A percentile compares a stretch with the other conserved stretches of the same genome.
Evolutionary conservation across 345 rosid genomes (phyloP).

Genomic region (Boechera divaricarpa): DNA sequence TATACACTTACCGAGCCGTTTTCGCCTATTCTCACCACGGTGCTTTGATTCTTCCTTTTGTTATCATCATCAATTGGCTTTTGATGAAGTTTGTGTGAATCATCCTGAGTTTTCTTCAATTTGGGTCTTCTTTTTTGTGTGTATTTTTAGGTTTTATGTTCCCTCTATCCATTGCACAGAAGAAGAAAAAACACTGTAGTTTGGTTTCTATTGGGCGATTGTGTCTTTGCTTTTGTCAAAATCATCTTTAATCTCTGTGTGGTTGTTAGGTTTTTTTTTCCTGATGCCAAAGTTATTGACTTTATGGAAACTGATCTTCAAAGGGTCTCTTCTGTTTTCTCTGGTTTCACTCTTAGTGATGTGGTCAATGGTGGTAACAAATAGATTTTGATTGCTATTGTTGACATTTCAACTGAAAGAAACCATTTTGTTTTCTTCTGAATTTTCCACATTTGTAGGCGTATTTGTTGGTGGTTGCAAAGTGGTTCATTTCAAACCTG

Average conservation of each 20-base stretch:
- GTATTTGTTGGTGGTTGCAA: conserved; percentile 96
- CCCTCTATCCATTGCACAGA: not conserved
- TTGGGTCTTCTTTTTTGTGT: not conserved
- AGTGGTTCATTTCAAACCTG: conserved; percentile 92
- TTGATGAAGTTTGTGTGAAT: not conserved
- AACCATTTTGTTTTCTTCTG: conserved; percentile 26
- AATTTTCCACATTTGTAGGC: conserved; percentile 52
- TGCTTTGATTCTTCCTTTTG: conserved; percentile 30
- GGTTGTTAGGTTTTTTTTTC: too few species aligned
- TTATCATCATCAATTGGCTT: not conserved
- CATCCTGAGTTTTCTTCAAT: not conserved
- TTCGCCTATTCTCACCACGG: conserved; percentile 98
- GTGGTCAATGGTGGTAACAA: conserved; percentile 20
- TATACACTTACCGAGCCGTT: conserved; percentile 93
- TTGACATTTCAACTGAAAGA: conserved; percentile 29
- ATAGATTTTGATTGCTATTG: conserved; percentile 24
- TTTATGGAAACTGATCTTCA: not conserved
- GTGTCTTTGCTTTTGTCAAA: too few species aligned
- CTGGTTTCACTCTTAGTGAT: conserved; percentile 25
- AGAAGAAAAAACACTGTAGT: not conserved
- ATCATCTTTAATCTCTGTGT: too few species aligned
- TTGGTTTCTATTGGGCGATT: too few species aligned
- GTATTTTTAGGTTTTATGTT: not conserved
- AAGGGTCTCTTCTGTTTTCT: not conserved
- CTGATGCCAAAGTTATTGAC: too few species aligned